phyloP scores from a whole-genome alignment of 2,329 filamentous ascomycete species.

The Claviceps sp. region DNA sequence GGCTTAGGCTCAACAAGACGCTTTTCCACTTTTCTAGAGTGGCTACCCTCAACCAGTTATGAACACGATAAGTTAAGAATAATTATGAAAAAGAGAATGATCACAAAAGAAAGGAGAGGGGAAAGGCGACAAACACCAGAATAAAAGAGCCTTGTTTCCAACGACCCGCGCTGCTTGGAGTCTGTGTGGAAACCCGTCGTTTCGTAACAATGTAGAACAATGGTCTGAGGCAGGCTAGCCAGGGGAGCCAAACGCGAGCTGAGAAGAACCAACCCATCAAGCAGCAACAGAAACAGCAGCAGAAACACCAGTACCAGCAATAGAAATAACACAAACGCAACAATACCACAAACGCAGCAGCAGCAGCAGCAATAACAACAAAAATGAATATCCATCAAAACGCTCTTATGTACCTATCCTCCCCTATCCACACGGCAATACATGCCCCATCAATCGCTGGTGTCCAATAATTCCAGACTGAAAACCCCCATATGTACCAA shows the following conservation, averaged over 20 bases:
- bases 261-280: too few relatives aligned
- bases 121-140: not conserved
- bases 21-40: too few relatives aligned
- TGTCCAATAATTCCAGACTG: slow-evolving; percentile 4
- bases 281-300: too few relatives aligned
- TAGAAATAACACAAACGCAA: too few relatives aligned
- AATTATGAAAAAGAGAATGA: too few relatives aligned
- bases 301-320: too few relatives aligned
- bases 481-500: slow-evolving; percentile 3
- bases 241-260: slow-evolving; percentile 1
- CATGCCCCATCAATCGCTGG: slow-evolving; percentile 9
- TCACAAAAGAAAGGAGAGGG: not conserved
- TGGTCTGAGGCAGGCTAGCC: not conserved
- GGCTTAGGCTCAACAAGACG: too few relatives aligned
- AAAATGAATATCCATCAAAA: slow-evolving; percentile 11
- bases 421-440: slow-evolving; percentile 9
- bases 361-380: not conserved
- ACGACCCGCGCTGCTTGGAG: not conserved
- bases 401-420: not conserved
- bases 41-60: not conserved
- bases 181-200: not conserved
- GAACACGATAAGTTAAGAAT: not conserved
- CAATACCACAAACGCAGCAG: too few relatives aligned
- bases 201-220: slow-evolving; percentile 1
- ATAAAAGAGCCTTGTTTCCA: not conserved